phyloP scores from a whole-genome alignment of 1,284 basidiomycete species.

The Austropuccinia psidii region DNA sequence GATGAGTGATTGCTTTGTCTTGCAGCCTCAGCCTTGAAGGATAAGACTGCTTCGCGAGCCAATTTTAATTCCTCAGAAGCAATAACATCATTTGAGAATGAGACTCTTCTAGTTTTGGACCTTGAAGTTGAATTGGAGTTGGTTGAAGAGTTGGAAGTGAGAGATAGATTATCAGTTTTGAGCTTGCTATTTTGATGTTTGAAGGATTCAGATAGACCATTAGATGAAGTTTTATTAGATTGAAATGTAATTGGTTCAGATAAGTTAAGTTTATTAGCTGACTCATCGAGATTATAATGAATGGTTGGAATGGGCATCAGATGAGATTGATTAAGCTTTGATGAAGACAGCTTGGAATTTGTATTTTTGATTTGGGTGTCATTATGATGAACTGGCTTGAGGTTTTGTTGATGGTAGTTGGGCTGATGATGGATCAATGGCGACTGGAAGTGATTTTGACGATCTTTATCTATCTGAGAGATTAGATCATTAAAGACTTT shows the following conservation, averaged over 20 bases:
- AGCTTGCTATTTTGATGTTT: too few species aligned
- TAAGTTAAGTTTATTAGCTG: too few species aligned
- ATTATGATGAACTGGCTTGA: background rate
- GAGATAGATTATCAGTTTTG: too few species aligned
- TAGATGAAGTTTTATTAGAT: too few species aligned
- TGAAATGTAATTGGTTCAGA: too few species aligned
- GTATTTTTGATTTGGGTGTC: background rate
- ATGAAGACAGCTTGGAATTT: too few species aligned
- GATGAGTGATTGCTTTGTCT: too few species aligned
- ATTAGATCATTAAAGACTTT: constrained; percentile 6
- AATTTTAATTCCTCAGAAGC: constrained; percentile 2
- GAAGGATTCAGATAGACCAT: too few species aligned
- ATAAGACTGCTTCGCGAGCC: background rate
- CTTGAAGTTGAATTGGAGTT: background rate
- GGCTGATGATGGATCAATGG: background rate
- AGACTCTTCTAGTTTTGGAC: background rate
- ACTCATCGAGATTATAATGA: too few species aligned
- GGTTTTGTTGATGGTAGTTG: background rate
- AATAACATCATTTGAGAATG: constrained; percentile 16
- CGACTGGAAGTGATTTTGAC: background rate
- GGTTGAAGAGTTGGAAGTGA: background rate
- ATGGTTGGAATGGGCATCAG: too few species aligned
- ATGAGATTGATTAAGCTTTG: too few species aligned
- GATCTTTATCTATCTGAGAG: constrained; percentile 5
- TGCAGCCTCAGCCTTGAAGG: background rate